A percentile compares a stretch with the other conserved stretches of the same genome.
Evolutionary conservation across 305 asterid species (phyloP).

Genomic region (Rubia tinctorum): DNA sequence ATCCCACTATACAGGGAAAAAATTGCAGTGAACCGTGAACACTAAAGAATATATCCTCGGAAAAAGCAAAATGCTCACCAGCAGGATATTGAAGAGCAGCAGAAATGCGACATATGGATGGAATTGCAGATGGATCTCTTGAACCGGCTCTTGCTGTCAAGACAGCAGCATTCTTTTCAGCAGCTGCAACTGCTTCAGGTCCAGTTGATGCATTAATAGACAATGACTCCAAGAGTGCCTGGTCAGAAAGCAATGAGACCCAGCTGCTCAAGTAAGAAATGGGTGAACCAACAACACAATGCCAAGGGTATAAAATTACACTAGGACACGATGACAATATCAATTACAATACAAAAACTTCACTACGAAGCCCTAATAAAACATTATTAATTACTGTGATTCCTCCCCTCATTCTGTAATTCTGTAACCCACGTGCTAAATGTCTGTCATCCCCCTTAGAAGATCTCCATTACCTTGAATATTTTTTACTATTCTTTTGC

Average conservation of each 20-base stretch:
- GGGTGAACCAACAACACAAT: background rate
- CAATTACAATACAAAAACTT: background rate
- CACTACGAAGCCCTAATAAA: background rate
- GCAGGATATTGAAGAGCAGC: slow-evolving; percentile 94
- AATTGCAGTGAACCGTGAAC: background rate
- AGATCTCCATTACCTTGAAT: background rate
- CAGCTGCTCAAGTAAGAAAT: background rate
- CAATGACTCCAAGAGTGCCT: slow-evolving; percentile 94
- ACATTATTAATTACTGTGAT: background rate
- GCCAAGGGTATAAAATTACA: background rate
- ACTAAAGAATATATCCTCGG: slow-evolving; percentile 10
- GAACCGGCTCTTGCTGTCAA: slow-evolving; percentile 98
- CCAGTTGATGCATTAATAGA: slow-evolving; percentile 77
- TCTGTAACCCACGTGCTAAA: background rate
- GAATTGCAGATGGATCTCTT: slow-evolving; percentile 94
- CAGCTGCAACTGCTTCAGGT: slow-evolving; percentile 81
- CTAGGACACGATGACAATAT: background rate
- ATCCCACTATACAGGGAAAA: background rate
- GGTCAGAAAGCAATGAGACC: slow-evolving; percentile 24
- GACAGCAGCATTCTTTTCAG: slow-evolving; percentile 84
- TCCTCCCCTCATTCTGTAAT: background rate
- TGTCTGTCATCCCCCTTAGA: background rate
- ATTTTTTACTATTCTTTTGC: background rate
- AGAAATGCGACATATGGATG: slow-evolving; percentile 95
- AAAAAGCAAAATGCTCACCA: slow-evolving; percentile 48